phyloP scores from a whole-genome alignment of 768 basidiomycete genomes.

The Ramaria sp. region DNA sequence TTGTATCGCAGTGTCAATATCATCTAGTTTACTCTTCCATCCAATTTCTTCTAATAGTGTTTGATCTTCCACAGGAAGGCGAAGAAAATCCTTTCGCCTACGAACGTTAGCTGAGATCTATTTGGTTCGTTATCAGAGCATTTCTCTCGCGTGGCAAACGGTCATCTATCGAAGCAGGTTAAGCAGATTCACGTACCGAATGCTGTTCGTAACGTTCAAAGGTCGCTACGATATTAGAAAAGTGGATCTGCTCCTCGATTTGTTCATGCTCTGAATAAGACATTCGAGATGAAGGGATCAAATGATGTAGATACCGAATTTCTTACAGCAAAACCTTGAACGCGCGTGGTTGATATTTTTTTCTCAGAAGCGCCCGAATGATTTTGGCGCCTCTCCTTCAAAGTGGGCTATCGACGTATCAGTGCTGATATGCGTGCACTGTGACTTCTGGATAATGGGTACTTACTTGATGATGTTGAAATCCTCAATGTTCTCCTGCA shows the following conservation, averaged over 20 bases:
- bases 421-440: too few species aligned
- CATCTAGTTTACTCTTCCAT: constrained; percentile 69
- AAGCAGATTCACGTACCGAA: constrained; percentile 37
- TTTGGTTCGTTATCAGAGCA: not conserved
- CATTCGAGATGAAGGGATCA: not conserved
- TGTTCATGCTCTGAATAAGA: constrained; percentile 11
- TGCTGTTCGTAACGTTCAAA: constrained; percentile 70
- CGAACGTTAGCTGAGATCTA: constrained; percentile 52
- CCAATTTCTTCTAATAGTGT: constrained; percentile 56
- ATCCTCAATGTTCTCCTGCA: too few species aligned
- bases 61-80: constrained; percentile 58
- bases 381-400: too few species aligned
- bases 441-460: too few species aligned
- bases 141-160: too few species aligned
- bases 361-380: too few species aligned
- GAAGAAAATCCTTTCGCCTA: constrained; percentile 69
- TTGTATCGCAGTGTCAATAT: constrained; percentile 71
- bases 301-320: too few species aligned
- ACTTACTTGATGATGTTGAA: too few species aligned
- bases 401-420: too few species aligned
- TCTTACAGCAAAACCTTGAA: too few species aligned
- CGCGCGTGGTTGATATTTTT: too few species aligned
- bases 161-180: not conserved
- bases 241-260: constrained; percentile 56
- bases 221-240: constrained; percentile 62